A percentile compares a stretch with the other conserved stretches of the same genome.
These are phyloP conservation scores for Chrysanthemum makinoi DNA, from an alignment of 129 eudicot genomes.

Conservation along the genomic window DNA sequence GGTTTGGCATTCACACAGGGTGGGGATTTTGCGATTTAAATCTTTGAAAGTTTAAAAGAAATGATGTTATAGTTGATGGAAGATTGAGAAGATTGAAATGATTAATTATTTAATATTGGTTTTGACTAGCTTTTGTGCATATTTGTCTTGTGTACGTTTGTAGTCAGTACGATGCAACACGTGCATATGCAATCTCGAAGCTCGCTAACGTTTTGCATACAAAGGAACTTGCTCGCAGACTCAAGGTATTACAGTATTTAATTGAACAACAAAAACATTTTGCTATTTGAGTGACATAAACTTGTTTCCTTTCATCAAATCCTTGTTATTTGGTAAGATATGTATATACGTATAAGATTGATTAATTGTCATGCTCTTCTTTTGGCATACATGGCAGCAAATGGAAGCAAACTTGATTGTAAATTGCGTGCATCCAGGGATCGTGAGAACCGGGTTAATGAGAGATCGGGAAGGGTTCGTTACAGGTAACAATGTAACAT, in stretches of 20 bases:
- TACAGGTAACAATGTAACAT: slow-evolving; percentile 31
- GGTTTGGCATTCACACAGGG: too few relatives aligned
- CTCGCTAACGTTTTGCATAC: slow-evolving; percentile 95
- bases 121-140: slow-evolving; percentile 20
- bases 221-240: slow-evolving; percentile 76
- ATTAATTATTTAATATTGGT: slow-evolving; percentile 1
- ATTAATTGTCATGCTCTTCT: too few relatives aligned
- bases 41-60: too few relatives aligned
- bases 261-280: too few relatives aligned
- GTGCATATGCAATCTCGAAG: slow-evolving; percentile 97
- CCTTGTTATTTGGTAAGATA: too few relatives aligned
- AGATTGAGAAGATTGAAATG: neutral
- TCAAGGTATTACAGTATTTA: slow-evolving; percentile 36
- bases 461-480: slow-evolving; percentile 31
- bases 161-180: slow-evolving; percentile 86
- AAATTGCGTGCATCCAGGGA: slow-evolving; percentile 41
- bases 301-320: too few relatives aligned
- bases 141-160: slow-evolving; percentile 28
- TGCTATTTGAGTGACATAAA: too few relatives aligned
- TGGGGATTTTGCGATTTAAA: too few relatives aligned
- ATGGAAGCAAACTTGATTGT: slow-evolving; percentile 31
- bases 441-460: slow-evolving; percentile 31
- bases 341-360: too few relatives aligned
- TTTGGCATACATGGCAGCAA: slow-evolving; percentile 17
- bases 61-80: too few relatives aligned